A percentile compares a stretch with the other conserved stretches of the same genome.
Evolutionary conservation across 2,329 filamentous ascomycete species (phyloP).

Genomic region (Botrytis squamosa): DNA sequence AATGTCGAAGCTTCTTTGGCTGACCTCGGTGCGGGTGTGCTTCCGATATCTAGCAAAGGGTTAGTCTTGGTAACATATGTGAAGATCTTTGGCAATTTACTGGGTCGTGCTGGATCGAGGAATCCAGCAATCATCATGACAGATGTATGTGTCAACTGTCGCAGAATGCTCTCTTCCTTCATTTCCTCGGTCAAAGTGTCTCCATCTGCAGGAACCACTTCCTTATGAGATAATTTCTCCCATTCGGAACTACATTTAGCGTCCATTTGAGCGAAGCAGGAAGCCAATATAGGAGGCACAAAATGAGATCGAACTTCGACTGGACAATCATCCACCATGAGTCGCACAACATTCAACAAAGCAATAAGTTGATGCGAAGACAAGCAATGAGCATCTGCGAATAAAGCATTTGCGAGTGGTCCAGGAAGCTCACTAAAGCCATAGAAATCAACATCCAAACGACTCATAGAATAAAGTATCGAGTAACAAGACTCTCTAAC

Average conservation of each 20-base stretch:
- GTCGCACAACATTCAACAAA: slow-evolving; percentile 83
- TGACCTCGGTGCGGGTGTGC: slow-evolving; percentile 14
- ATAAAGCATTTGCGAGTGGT: slow-evolving; percentile 80
- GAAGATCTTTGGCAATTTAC: slow-evolving; percentile 46
- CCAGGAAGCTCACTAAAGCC: slow-evolving; percentile 80
- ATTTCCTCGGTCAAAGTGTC: slow-evolving; percentile 92
- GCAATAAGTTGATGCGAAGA: slow-evolving; percentile 93
- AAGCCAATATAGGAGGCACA: slow-evolving; percentile 76
- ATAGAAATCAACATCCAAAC: slow-evolving; percentile 85
- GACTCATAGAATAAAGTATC: slow-evolving; percentile 89
- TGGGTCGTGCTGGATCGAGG: slow-evolving; percentile 70
- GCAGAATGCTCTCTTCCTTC: slow-evolving; percentile 93
- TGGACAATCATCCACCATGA: slow-evolving; percentile 90
- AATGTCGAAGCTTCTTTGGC: slow-evolving; percentile 38
- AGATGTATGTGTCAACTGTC: slow-evolving; percentile 88
- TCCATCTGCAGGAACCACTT: slow-evolving; percentile 62
- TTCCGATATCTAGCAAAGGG: slow-evolving; percentile 23
- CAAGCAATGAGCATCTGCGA: slow-evolving; percentile 75
- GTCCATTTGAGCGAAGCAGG: slow-evolving; percentile 84
- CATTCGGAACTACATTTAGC: slow-evolving; percentile 84
- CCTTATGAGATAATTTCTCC: slow-evolving; percentile 68
- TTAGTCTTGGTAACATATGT: slow-evolving; percentile 13
- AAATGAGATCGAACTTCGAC: slow-evolving; percentile 74
- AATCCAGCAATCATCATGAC: slow-evolving; percentile 90
- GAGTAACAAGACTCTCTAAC: slow-evolving; percentile 93